These are phyloP conservation scores for Centaurea solstitialis DNA, from an alignment of 129 eudicot genomes.

Conservation along the genomic window DNA sequence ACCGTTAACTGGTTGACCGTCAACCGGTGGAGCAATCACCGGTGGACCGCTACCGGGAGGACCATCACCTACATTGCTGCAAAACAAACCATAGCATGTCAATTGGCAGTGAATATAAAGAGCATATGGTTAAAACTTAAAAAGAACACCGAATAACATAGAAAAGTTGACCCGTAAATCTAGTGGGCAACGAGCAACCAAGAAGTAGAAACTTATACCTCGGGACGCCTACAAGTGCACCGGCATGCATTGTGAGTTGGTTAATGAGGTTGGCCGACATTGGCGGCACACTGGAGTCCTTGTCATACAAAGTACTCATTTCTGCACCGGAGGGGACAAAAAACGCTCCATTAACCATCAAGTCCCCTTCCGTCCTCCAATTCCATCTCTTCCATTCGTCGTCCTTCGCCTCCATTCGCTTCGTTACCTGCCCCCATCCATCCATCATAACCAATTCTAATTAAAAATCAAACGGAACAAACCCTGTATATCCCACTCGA, in stretches of 20 bases:
- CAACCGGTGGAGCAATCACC: constrained; percentile 11
- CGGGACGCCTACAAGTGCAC: constrained; percentile 64
- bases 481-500: not conserved
- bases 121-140: not conserved
- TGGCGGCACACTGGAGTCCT: constrained; percentile 72
- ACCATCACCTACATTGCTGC: constrained; percentile 27
- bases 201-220: constrained; percentile 42
- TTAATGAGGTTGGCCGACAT: constrained; percentile 68
- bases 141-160: not conserved
- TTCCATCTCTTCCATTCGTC: constrained; percentile 83
- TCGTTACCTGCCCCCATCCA: constrained; percentile 59
- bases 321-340: constrained; percentile 92
- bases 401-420: constrained; percentile 63
- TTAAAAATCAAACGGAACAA: not conserved
- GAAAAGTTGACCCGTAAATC: not conserved
- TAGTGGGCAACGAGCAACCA: not conserved
- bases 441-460: not conserved
- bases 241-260: constrained; percentile 81
- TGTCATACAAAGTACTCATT: constrained; percentile 40
- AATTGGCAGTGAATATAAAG: not conserved
- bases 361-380: constrained; percentile 86
- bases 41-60: constrained; percentile 11
- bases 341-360: constrained; percentile 88
- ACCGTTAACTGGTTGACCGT: constrained; percentile 13
- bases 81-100: constrained; percentile 9